A percentile compares a stretch with the other conserved stretches of the same genome.
phyloP scores from a whole-genome alignment of 1,284 basidiomycete species.

The Austropuccinia psidii region DNA sequence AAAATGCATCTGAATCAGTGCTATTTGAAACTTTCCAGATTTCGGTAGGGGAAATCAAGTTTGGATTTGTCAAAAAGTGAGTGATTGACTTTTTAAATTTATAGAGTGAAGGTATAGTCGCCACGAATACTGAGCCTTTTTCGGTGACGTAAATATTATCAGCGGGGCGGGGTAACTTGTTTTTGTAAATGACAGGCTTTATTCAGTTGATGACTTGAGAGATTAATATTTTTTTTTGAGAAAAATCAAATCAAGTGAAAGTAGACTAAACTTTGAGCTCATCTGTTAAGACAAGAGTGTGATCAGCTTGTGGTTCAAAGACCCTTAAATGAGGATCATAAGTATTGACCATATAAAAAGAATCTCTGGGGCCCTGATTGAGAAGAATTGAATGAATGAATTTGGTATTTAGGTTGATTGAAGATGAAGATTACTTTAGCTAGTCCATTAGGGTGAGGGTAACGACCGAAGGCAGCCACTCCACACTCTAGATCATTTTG shows the following conservation, averaged over 20 bases:
- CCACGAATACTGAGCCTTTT: slow-evolving; percentile 19
- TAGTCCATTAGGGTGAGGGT: slow-evolving; percentile 31
- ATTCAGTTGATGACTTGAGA: no score
- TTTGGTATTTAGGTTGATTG: neutral
- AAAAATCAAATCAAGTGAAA: neutral
- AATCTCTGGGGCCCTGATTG: slow-evolving; percentile 9
- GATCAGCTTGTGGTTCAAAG: slow-evolving; percentile 30
- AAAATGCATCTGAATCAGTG: slow-evolving; percentile 21
- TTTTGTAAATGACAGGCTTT: neutral
- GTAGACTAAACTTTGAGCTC: slow-evolving; percentile 21
- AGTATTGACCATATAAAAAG: slow-evolving; percentile 21
- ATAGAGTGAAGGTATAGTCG: slow-evolving; percentile 10
- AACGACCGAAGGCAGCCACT: neutral
- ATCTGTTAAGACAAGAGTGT: slow-evolving; percentile 26
- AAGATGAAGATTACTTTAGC: slow-evolving; percentile 4
- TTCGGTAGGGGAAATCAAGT: slow-evolving; percentile 14
- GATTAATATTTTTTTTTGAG: no score
- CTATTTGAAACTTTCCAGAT: slow-evolving; percentile 32
- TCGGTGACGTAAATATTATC: slow-evolving; percentile 33
- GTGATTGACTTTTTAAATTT: neutral
- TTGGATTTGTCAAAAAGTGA: neutral
- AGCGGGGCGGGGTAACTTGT: slow-evolving; percentile 15
- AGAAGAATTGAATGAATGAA: neutral
- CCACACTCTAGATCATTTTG: neutral
- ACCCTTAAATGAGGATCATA: slow-evolving; percentile 15